Conservation (phyloP, 176 grass and related monocot species). For the Cenchrus fungigraminus region DNA sequence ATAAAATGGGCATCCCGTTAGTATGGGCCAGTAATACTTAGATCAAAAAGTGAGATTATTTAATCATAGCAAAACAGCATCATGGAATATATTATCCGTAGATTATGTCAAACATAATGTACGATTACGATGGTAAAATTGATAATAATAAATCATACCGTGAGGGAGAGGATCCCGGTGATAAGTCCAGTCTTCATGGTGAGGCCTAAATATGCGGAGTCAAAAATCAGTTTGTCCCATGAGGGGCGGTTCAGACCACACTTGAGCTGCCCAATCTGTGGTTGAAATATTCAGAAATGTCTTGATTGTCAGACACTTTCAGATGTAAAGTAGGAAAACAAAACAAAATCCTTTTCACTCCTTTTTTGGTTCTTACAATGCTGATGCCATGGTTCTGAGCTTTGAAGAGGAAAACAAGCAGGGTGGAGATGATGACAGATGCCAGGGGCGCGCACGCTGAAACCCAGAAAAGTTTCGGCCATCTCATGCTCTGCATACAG, state of each 20-base stretch:
- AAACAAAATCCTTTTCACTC: neutral
- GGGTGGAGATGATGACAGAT: conserved; percentile 81
- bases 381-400: conserved; percentile 83
- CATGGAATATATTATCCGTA: neutral
- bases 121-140: neutral
- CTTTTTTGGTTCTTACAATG: conserved; percentile 56
- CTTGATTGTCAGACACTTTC: conserved; percentile 6
- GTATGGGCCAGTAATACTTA: neutral
- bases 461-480: conserved; percentile 84
- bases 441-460: conserved; percentile 82
- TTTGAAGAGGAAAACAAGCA: conserved; percentile 89
- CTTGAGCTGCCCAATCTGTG: conserved; percentile 84
- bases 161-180: conserved; percentile 89
- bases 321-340: neutral
- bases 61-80: neutral
- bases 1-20: neutral
- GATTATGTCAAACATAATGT: neutral
- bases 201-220: conserved; percentile 60
- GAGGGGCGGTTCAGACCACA: conserved; percentile 82
- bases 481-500: conserved; percentile 66
- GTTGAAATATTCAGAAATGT: neutral
- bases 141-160: conserved; percentile 49
- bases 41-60: neutral
- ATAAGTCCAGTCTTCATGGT: conserved; percentile 83
- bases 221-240: conserved; percentile 84